Evolutionary conservation across 257 asterid genomes (phyloP).

Genomic region (Galeopsis tetrahit): DNA sequence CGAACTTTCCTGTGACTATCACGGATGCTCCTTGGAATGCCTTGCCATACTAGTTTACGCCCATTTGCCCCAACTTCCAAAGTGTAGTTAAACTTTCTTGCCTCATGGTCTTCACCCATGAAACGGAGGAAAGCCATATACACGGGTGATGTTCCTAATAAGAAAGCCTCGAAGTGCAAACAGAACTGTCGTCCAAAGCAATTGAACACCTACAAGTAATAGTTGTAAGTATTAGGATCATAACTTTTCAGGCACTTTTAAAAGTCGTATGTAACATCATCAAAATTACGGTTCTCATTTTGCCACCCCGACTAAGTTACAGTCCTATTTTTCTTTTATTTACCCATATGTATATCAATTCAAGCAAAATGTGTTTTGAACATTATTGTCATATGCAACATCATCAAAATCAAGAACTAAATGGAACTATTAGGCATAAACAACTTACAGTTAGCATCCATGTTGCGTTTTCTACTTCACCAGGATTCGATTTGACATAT

Average conservation of each 20-base stretch:
- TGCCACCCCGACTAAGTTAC: too few relatives aligned
- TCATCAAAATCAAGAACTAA: background rate
- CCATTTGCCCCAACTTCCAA: conserved; percentile 78
- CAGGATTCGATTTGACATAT: conserved; percentile 75
- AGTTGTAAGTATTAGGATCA: too few relatives aligned
- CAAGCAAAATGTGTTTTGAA: background rate
- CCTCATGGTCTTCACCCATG: conserved; percentile 86
- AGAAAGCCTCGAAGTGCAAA: conserved; percentile 87
- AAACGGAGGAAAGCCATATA: conserved; percentile 88
- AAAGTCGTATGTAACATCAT: too few relatives aligned
- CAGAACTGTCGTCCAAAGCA: conserved; percentile 79
- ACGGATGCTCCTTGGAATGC: conserved; percentile 85
- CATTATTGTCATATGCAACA: background rate
- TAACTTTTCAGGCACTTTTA: too few relatives aligned
- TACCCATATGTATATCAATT: background rate
- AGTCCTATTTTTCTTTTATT: too few relatives aligned
- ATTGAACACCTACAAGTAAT: conserved; percentile 59
- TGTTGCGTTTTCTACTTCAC: conserved; percentile 74
- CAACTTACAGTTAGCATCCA: conserved; percentile 94
- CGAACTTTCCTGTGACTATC: conserved; percentile 78
- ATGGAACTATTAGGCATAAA: background rate
- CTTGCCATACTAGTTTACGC: conserved; percentile 83
- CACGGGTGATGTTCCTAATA: conserved; percentile 70
- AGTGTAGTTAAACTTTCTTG: conserved; percentile 70
- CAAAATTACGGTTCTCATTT: too few relatives aligned